These are phyloP conservation scores for Flaveria robusta DNA, from an alignment of 129 eudicot species.

Conservation along the genomic window DNA sequence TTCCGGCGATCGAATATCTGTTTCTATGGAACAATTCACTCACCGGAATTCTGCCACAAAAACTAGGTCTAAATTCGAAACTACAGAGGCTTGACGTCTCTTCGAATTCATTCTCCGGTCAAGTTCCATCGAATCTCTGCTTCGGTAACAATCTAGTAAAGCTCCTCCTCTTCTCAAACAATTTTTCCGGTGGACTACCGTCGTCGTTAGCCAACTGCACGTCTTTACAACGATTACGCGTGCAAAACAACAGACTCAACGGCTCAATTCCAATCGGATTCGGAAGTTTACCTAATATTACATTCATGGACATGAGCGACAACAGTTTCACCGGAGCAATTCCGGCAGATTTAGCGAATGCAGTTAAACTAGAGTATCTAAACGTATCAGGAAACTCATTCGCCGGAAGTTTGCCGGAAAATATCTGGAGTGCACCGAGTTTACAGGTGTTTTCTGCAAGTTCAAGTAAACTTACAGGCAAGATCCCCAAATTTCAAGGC, in stretches of 20 bases:
- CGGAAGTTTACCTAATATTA: constrained; percentile 63
- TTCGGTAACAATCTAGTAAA: constrained; percentile 58
- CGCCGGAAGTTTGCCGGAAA: constrained; percentile 50
- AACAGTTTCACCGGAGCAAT: constrained; percentile 71
- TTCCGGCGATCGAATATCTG: constrained; percentile 57
- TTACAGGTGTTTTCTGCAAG: constrained; percentile 74
- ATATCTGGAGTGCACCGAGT: constrained; percentile 80
- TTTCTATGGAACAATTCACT: constrained; percentile 87
- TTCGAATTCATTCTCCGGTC: constrained; percentile 70
- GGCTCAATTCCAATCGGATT: constrained; percentile 80
- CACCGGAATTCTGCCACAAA: constrained; percentile 72
- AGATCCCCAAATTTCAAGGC: constrained; percentile 75
- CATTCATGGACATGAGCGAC: constrained; percentile 68
- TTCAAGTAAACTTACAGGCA: constrained; percentile 52
- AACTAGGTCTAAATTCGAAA: constrained; percentile 64
- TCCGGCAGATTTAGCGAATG: constrained; percentile 72
- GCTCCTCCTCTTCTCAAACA: constrained; percentile 71
- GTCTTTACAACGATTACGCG: constrained; percentile 59
- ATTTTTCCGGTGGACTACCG: constrained; percentile 62
- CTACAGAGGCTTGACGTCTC: constrained; percentile 78
- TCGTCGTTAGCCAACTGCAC: constrained; percentile 68
- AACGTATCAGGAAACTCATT: constrained; percentile 70
- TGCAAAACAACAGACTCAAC: constrained; percentile 67
- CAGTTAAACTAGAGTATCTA: constrained; percentile 52
- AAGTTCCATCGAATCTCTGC: constrained; percentile 74